Evolutionary conservation across 306 rosid species (phyloP), one percentile per base, ranked within the genome.

Genomic region (Rubus parviflorus): DNA sequence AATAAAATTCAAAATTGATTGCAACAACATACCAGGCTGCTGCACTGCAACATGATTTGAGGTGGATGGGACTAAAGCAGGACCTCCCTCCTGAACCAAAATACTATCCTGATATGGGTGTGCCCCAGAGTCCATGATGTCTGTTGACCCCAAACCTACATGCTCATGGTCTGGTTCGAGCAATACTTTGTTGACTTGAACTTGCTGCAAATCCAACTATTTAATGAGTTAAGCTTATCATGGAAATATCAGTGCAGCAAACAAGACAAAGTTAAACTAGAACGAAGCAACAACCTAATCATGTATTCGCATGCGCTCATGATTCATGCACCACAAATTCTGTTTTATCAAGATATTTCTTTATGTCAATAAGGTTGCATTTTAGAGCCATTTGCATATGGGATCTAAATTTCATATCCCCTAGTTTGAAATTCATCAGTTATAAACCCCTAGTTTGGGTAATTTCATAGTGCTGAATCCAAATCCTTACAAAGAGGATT

Each of bases 41-140:
- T 86, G 91, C 13, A 86, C 66, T 58, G 79, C 57, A 22, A 72
- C 77, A 74, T 74, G 82, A 76, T 78, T 83, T 43, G 86, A 70
- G 70, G 83, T 75, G 45, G 87, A 83, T 56, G 83, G 79, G 66
- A 89, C 76, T 62, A 82, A 80, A 79, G 83, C 81, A 43, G 70
- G 87, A 82, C 86, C 93, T 72, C 87, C 92, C 77, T 78, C 88
- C 72, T 73, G 93, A 79, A 83, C 81, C 51, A 83, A 71, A 77
- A 79, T 52, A 51, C 79, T 77, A 82, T 86, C 89, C 0, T 87
- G 81, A 68, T 75, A 80, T 67, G 81, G 83, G 73, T 80, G 84
- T 75, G 86, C 72, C 82, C 82, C 85, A 11, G 82, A 74, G 81
- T 81, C 82, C 57, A 73, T 72, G 64, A 82, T 61, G 61, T 84